Evolutionary conservation across 306 rosid species (phyloP).

Genomic region (Medicago arabica): DNA sequence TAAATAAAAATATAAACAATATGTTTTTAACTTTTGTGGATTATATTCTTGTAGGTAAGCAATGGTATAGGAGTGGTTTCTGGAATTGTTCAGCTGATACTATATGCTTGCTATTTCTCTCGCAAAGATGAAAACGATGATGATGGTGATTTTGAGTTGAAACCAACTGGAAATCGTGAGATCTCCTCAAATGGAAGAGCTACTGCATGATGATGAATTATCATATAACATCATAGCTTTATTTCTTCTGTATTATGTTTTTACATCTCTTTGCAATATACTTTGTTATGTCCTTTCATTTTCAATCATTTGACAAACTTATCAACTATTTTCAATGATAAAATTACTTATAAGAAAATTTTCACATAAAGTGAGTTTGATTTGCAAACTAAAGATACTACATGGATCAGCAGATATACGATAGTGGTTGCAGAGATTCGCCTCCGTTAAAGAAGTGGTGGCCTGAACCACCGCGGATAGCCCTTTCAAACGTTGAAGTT

Average conservation of each 20-base stretch:
- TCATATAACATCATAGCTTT: conserved; percentile 6
- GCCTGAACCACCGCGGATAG: too few relatives aligned
- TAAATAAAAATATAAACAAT: too few relatives aligned
- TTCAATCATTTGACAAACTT: neutral
- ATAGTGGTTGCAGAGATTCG: too few relatives aligned
- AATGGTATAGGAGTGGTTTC: conserved; percentile 67
- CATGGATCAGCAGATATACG: too few relatives aligned
- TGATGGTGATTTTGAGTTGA: conserved; percentile 4
- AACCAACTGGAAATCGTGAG: conserved; percentile 44
- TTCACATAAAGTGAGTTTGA: neutral
- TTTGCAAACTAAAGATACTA: too few relatives aligned
- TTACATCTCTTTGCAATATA: neutral
- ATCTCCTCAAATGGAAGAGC: conserved; percentile 34
- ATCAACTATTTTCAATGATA: neutral
- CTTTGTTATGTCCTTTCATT: neutral
- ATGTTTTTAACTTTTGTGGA: neutral
- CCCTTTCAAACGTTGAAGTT: too few relatives aligned
- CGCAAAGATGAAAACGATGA: conserved; percentile 16
- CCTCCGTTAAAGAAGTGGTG: too few relatives aligned
- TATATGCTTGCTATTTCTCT: conserved; percentile 51
- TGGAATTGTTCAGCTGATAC: conserved; percentile 59
- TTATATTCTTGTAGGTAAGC: conserved; percentile 59
- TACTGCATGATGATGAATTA: neutral
- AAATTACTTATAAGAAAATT: neutral
- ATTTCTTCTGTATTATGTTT: neutral